These are phyloP conservation scores for Adansonia madagascariensis DNA, from an alignment of 441 rosid species.

Conservation along the genomic window DNA sequence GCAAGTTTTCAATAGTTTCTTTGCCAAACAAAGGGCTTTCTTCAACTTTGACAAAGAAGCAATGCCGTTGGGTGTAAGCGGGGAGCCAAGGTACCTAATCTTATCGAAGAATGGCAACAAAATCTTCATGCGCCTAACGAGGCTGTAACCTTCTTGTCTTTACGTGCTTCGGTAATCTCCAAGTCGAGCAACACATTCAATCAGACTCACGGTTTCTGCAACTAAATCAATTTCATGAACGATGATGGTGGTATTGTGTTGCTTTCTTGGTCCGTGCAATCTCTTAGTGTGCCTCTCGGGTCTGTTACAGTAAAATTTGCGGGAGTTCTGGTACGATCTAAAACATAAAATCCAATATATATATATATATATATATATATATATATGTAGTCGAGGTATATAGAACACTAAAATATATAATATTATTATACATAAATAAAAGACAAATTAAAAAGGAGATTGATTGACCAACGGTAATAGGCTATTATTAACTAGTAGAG, in stretches of 20 bases:
- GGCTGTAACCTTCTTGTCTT: constrained; percentile 52
- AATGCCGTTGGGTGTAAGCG: background rate
- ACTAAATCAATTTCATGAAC: constrained; percentile 35
- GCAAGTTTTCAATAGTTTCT: constrained; percentile 16
- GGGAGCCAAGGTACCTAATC: constrained; percentile 25
- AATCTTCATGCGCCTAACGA: constrained; percentile 60
- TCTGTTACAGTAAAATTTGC: constrained; percentile 15
- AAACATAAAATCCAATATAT: constrained; percentile 19
- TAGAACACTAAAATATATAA: constrained; percentile 2
- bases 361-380: no score
- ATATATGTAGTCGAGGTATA: no score
- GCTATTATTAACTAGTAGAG: no score
- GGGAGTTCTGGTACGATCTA: background rate
- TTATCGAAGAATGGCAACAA: constrained; percentile 64
- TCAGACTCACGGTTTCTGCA: constrained; percentile 32
- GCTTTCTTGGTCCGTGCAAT: background rate
- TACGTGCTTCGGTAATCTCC: constrained; percentile 52
- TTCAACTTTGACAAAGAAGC: constrained; percentile 2
- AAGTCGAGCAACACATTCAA: constrained; percentile 46
- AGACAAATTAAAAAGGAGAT: no score
- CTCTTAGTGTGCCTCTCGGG: background rate
- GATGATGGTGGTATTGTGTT: background rate
- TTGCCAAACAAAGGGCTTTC: constrained; percentile 5
- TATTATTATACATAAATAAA: no score
- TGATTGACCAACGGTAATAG: no score